Base-by-base conservation (phyloP, 148 eudicot genomes). In the Rhododendron kiyosumense region DNA sequence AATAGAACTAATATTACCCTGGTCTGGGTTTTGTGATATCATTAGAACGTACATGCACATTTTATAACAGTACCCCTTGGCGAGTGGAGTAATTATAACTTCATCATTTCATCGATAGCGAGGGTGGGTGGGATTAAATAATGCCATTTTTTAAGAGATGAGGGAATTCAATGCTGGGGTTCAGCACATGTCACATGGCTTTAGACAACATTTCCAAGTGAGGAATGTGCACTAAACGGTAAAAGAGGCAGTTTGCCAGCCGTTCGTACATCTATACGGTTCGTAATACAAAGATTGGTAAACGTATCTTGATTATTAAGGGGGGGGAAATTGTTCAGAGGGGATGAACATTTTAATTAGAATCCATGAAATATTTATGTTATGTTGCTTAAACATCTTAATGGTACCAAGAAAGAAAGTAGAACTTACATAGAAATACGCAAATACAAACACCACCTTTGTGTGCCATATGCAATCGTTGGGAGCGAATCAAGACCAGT, bases 121-220 rank as follows among this genome's bases (percentile, higher is more conserved):
- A 51, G 17, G 83, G 18, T 51, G 83, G 63, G 34, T 51, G 83
- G 63, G 65, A 80, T 80, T 51, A 80, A 26, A 80, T 30, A 80
- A 51, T 80, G 65, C 52, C 24, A 22, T 41, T 78, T 78, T 51
- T n/a, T 20, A 79, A 79, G 57, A 79, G 57, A 46, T 5, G 26
- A 79, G 34, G 81, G 45, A 81, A 54, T 49, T 81, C 71, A 34
- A 81, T 81, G 69, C 36, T 54, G 18, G 69, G 69, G 83, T 12
- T 81, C 57, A 81, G 83, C 84, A 81, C 71, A 57, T 81, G 84
- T 46, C 74, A 82, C 84, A 82, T 82, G 84, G 41, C 41, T 32
- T 59, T 57, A 5, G 48, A 59, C 15, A 36, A 36, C 49, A 59
- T 51, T 46, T 8, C 69, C 18, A 84, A 73, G 32, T 49, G 67